Conservation (phyloP, 441 rosid species). For the Viola pubescens region DNA sequence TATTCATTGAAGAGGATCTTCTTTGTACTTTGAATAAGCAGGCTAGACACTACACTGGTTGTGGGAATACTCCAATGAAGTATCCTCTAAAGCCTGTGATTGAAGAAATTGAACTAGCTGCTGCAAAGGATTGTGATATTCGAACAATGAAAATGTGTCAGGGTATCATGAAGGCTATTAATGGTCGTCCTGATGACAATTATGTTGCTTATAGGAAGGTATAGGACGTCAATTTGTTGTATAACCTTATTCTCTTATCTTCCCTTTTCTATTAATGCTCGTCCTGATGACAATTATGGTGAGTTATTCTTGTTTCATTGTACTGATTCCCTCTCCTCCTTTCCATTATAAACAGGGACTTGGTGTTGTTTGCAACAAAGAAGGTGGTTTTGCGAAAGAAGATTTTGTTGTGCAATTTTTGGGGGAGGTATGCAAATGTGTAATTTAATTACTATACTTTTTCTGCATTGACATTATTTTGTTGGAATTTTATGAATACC, state of each 20-base stretch:
- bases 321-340: conserved; percentile 15
- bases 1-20: conserved; percentile 81
- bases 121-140: conserved; percentile 63
- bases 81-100: conserved; percentile 72
- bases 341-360: conserved; percentile 56
- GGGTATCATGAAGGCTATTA: conserved; percentile 77
- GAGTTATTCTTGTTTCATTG: conserved; percentile 1
- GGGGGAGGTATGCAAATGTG: conserved; percentile 76
- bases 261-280: too few species aligned
- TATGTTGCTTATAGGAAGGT: conserved; percentile 99
- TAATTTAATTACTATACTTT: background rate
- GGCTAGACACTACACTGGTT: conserved; percentile 81
- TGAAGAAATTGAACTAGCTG: conserved; percentile 71
- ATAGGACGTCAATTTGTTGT: conserved; percentile 5
- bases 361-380: conserved; percentile 97
- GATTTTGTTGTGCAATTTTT: conserved; percentile 98
- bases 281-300: too few species aligned
- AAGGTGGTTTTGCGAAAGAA: conserved; percentile 84
- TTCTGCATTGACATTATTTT: background rate
- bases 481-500: background rate
- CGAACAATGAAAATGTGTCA: conserved; percentile 65
- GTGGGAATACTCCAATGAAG: conserved; percentile 90
- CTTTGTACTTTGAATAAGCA: conserved; percentile 79
- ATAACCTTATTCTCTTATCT: background rate
- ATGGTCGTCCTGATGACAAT: conserved; percentile 82